Conservation (phyloP, 176 grass and related monocot genomes). For the Carex scoparia region DNA sequence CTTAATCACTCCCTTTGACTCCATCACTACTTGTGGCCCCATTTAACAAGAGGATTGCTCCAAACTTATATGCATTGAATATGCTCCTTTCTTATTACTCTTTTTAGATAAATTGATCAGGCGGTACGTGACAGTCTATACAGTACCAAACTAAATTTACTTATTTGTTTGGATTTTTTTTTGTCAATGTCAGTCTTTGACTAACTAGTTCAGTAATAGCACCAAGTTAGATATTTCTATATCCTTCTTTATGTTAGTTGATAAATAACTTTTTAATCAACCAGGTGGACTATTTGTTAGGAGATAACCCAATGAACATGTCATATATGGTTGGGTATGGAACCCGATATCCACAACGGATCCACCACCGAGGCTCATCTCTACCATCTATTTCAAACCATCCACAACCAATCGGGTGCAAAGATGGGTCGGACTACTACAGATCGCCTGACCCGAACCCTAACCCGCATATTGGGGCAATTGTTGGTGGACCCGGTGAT, state of each 20-base stretch:
- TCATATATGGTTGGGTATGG: constrained; percentile 97
- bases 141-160: background rate
- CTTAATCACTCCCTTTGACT: background rate
- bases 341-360: constrained; percentile 54
- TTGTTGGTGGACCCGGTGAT: constrained; percentile 76
- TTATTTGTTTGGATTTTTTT: background rate
- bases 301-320: constrained; percentile 89
- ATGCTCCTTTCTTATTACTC: background rate
- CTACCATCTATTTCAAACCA: constrained; percentile 61
- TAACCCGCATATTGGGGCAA: constrained; percentile 65
- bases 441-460: constrained; percentile 46
- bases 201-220: background rate
- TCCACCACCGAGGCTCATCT: constrained; percentile 84
- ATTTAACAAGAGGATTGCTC: background rate
- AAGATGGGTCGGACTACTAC: constrained; percentile 73
- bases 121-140: background rate
- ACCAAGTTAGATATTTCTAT: background rate
- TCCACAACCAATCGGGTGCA: constrained; percentile 56
- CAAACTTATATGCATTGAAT: background rate
- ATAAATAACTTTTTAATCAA: background rate
- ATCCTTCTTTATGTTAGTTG: background rate
- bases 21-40: background rate
- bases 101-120: background rate
- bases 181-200: background rate
- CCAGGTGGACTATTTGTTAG: constrained; percentile 78